Conservation (phyloP, 2,329 filamentous ascomycete genomes). For the Venturia effusa region DNA sequence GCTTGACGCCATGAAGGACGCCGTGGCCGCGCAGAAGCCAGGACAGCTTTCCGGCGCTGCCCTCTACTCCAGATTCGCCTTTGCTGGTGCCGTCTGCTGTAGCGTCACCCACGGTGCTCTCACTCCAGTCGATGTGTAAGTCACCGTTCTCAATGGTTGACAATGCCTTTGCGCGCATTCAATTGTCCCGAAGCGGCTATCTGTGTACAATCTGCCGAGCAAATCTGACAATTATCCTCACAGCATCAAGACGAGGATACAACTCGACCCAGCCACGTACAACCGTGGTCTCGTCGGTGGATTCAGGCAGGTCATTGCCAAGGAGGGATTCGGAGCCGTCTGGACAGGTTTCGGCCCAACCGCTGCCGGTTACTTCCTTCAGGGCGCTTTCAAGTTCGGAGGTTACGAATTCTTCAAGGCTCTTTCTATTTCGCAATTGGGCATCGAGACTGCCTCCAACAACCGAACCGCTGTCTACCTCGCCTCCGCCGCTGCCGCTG, state of each 20-base stretch:
- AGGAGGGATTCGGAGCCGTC: constrained; percentile 77
- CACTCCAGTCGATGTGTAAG: constrained; percentile 99
- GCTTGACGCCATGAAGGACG: constrained; percentile 42
- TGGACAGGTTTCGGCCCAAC: constrained; percentile 79
- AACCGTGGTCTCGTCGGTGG: constrained; percentile 79
- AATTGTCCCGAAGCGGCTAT: background rate
- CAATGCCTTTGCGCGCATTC: background rate
- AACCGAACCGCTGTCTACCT: constrained; percentile 78
- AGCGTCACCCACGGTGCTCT: constrained; percentile 94
- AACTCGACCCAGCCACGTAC: constrained; percentile 83
- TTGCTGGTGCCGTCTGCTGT: constrained; percentile 96
- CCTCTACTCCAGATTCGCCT: constrained; percentile 93
- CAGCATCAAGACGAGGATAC: constrained; percentile 91
- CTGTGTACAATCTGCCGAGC: background rate
- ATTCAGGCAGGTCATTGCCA: constrained; percentile 74
- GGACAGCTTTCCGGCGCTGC: constrained; percentile 49
- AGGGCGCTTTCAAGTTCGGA: constrained; percentile 88
- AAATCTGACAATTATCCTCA: background rate
- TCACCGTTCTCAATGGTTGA: constrained; percentile 21
- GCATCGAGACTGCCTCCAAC: constrained; percentile 55
- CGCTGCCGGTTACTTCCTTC: constrained; percentile 84
- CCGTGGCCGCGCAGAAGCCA: constrained; percentile 34
- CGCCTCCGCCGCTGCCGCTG: constrained; percentile 48
- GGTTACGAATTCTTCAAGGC: constrained; percentile 97
- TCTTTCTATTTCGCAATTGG: constrained; percentile 70